Percentiles rank a stretch among this genome's conserved stretches.
phyloP scores from a whole-genome alignment of 805 yeast genomes.

The Teunomyces stri region DNA sequence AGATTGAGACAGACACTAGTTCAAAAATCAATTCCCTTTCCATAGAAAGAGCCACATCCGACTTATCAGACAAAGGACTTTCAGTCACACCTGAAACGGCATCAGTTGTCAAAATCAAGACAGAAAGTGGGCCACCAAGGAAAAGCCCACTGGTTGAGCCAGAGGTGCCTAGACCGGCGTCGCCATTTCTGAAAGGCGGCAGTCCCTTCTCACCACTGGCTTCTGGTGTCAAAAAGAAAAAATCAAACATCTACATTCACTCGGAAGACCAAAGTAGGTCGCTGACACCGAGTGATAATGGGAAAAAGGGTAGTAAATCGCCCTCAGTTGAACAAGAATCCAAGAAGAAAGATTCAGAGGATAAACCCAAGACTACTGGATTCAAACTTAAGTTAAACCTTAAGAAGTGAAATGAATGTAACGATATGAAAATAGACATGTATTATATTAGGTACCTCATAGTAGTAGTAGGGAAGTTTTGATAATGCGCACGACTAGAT shows the following conservation, averaged over 20 bases:
- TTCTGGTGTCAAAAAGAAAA: constrained; percentile 18
- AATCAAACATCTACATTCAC: constrained; percentile 29
- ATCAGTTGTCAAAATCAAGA: neutral
- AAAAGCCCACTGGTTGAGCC: constrained; percentile 13
- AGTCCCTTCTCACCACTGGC: constrained; percentile 18
- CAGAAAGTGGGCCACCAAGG: neutral
- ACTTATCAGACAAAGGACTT: too few relatives aligned
- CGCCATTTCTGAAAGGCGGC: constrained; percentile 14
- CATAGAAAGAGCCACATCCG: neutral
- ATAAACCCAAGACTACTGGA: constrained; percentile 10
- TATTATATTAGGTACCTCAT: neutral
- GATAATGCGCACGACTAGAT: constrained; percentile 1
- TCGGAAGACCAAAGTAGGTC: constrained; percentile 10
- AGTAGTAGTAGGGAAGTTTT: neutral
- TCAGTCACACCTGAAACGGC: neutral
- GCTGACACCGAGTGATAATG: constrained; percentile 6
- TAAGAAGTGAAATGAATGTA: constrained; percentile 9
- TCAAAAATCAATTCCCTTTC: neutral
- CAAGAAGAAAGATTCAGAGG: constrained; percentile 9
- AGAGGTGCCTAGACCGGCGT: constrained; percentile 8
- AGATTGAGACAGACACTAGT: neutral
- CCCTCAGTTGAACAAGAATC: constrained; percentile 4
- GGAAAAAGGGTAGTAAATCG: neutral
- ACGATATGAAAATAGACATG: constrained; percentile 7
- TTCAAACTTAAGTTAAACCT: constrained; percentile 15